A percentile compares a stretch with the other conserved stretches of the same genome.
phyloP scores from a whole-genome alignment of 2,329 filamentous ascomycete species.

The Erysiphe pulchra region DNA sequence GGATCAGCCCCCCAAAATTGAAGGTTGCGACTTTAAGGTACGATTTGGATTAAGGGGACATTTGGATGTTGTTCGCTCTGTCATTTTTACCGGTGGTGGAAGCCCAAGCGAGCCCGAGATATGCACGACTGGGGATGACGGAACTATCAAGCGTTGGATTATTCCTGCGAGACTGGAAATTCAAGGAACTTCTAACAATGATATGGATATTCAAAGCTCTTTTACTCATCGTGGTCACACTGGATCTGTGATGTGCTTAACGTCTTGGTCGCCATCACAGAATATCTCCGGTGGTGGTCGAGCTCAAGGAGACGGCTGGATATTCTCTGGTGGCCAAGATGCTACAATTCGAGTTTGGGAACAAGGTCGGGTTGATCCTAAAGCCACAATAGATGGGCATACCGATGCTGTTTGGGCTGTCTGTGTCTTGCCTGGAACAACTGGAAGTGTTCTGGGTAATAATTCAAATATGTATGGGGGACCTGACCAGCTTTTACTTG shows the following conservation, averaged over 20 bases:
- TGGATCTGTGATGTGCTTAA: conserved; percentile 68
- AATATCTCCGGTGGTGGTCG: conserved; percentile 77
- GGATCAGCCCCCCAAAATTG: conserved; percentile 25
- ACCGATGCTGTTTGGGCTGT: conserved; percentile 92
- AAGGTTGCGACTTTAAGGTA: conserved; percentile 68
- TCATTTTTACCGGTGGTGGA: conserved; percentile 91
- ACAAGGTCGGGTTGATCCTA: conserved; percentile 76
- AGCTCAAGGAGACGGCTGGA: conserved; percentile 83
- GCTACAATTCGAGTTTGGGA: conserved; percentile 89
- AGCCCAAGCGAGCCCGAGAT: conserved; percentile 92
- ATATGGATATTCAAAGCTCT: conserved; percentile 76
- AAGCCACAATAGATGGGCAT: conserved; percentile 80
- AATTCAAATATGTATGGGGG: conserved; percentile 43
- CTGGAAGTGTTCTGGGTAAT: conserved; percentile 57
- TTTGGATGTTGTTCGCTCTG: conserved; percentile 74
- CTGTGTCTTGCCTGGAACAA: conserved; percentile 67
- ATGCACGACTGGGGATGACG: conserved; percentile 86
- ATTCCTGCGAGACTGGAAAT: conserved; percentile 58
- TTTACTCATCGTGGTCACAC: conserved; percentile 88
- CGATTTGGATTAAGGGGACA: conserved; percentile 80
- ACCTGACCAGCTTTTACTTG: conserved; percentile 68
- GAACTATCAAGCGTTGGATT: conserved; percentile 88
- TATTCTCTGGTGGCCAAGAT: conserved; percentile 93
- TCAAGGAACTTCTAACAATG: conserved; percentile 24
- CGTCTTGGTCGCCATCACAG: conserved; percentile 65